phyloP scores from a whole-genome alignment of 805 yeast species.

The Sungouiozyma ichnusensis region DNA sequence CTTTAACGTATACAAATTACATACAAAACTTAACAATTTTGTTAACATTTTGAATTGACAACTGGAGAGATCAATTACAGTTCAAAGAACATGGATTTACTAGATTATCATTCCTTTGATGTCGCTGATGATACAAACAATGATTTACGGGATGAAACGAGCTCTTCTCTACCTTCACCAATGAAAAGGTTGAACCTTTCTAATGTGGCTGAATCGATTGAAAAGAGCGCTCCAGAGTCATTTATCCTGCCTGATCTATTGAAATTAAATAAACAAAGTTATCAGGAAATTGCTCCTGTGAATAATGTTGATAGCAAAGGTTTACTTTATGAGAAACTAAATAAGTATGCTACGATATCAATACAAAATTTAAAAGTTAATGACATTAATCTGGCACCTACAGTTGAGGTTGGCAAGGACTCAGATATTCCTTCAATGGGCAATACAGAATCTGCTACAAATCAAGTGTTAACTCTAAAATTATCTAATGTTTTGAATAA shows the following conservation, averaged over 20 bases:
- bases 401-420: neutral
- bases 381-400: neutral
- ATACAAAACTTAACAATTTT: too few species aligned
- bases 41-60: too few species aligned
- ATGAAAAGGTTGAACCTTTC: conserved; percentile 20
- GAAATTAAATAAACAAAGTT: neutral
- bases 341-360: conserved; percentile 9
- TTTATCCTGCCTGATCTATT: neutral
- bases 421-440: neutral
- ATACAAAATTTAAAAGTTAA: conserved; percentile 2
- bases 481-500: conserved; percentile 29
- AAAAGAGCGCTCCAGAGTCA: neutral
- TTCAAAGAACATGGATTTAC: conserved; percentile 31
- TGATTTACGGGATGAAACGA: neutral
- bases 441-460: conserved; percentile 11
- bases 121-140: conserved; percentile 14
- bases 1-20: neutral
- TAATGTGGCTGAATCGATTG: conserved; percentile 2
- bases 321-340: conserved; percentile 15
- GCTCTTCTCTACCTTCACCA: conserved; percentile 20
- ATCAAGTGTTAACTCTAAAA: conserved; percentile 25
- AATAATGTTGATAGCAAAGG: conserved; percentile 1
- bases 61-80: too few species aligned
- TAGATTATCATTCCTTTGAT: conserved; percentile 39
- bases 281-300: neutral